phyloP scores from a whole-genome alignment of 1,284 basidiomycete genomes.

The Fomitopsis palustris region DNA sequence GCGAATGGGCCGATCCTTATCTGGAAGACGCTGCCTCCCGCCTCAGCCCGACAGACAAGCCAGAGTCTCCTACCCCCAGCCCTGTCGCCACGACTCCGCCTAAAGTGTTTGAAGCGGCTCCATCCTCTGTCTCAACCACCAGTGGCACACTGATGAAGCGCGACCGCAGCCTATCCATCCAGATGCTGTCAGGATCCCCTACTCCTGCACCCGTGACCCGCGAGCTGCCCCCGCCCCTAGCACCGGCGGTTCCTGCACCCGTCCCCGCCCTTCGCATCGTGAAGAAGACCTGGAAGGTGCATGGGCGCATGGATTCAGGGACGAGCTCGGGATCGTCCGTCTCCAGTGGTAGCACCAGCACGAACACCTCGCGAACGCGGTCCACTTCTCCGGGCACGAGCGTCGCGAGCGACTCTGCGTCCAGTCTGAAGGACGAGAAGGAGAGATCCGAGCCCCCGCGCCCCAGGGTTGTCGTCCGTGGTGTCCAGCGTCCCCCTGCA shows the following conservation, averaged over 20 bases:
- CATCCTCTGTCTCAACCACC: neutral
- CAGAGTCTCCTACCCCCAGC: neutral
- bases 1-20: neutral
- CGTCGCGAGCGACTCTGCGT: constrained; percentile 1
- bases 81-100: neutral
- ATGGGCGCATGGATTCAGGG: constrained; percentile 11
- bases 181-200: neutral
- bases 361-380: neutral
- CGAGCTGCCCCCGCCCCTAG: neutral
- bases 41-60: neutral
- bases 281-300: constrained; percentile 34
- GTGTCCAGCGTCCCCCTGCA: constrained; percentile 20
- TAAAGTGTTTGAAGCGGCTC: neutral
- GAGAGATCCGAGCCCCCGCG: neutral
- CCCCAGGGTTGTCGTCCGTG: constrained; percentile 11
- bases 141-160: neutral
- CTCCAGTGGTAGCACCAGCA: constrained; percentile 10
- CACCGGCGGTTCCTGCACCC: constrained; percentile 2
- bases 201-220: neutral
- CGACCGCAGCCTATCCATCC: neutral
- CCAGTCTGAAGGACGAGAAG: neutral
- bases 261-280: constrained; percentile 38
- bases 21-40: neutral
- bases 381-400: constrained; percentile 3
- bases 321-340: constrained; percentile 6